Conservation (phyloP, 306 rosid species). For the Vigna mungo region DNA sequence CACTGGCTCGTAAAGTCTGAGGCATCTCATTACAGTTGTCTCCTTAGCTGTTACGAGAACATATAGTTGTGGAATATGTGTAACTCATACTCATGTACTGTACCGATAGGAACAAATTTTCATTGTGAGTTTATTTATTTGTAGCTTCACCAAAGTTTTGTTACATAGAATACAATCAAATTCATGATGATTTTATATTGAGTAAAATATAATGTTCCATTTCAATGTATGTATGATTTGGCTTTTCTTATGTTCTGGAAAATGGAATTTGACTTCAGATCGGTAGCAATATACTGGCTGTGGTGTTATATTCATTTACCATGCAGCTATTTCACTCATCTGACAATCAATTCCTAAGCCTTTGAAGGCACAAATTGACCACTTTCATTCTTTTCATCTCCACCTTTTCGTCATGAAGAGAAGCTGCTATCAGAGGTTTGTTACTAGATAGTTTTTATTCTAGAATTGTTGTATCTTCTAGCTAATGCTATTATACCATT, state of each 20-base stretch:
- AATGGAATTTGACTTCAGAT: background rate
- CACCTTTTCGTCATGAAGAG: slow-evolving; percentile 57
- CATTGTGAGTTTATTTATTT: slow-evolving; percentile 18
- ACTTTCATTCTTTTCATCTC: background rate
- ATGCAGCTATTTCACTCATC: too few species aligned
- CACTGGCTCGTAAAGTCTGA: slow-evolving; percentile 88
- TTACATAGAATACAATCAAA: slow-evolving; percentile 26
- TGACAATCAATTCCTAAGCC: too few species aligned
- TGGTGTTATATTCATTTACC: too few species aligned
- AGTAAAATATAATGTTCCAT: background rate
- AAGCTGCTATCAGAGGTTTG: slow-evolving; percentile 89
- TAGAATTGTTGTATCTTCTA: slow-evolving; percentile 29
- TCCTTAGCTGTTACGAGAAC: slow-evolving; percentile 37
- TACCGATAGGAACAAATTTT: slow-evolving; percentile 39
- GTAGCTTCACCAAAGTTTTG: slow-evolving; percentile 39
- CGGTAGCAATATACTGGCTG: too few species aligned
- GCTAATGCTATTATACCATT: background rate
- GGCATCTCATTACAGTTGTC: slow-evolving; percentile 21
- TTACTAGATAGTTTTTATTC: slow-evolving; percentile 32
- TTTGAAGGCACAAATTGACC: too few species aligned
- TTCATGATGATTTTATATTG: slow-evolving; percentile 22
- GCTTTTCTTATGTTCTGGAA: background rate
- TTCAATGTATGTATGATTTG: background rate
- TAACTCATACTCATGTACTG: slow-evolving; percentile 35
- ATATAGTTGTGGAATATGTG: slow-evolving; percentile 33